Evolutionary conservation across 257 asterid species (phyloP), one percentile per base, ranked within the genome.

Genomic region (Echium plantagineum): DNA sequence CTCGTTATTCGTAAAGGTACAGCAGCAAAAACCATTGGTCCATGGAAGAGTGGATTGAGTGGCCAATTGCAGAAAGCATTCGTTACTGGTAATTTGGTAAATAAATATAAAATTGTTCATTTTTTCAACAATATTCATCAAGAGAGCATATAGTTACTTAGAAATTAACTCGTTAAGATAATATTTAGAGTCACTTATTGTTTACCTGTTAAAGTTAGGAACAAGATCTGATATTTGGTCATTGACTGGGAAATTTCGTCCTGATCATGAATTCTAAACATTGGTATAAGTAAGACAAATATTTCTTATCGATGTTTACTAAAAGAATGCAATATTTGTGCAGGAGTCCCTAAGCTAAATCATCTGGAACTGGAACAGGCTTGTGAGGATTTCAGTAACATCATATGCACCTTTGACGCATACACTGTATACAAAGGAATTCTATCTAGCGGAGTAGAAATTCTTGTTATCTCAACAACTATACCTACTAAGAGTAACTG

Each of bases 31-130:
- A 71, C 77, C 5, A 85, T 93, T 3, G 68, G 83, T 35, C 91
- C 99, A 54, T 93, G 99, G 99, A 93, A 77, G 74, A 83, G 84
- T 52, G 96, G 96, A 62, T 74, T 93, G 76, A 93, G 97, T n/a
- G n/a, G n/a, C n/a, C n/a, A n/a, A n/a, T n/a, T n/a, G n/a, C n/a
- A n/a, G n/a, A n/a, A n/a, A n/a, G n/a, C n/a, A n/a, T n/a, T n/a
- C n/a, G n/a, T n/a, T n/a, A n/a, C n/a, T n/a, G n/a, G n/a, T n/a
- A n/a, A n/a, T n/a, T n/a, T n/a, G n/a, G n/a, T n/a, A n/a, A n/a
- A n/a, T n/a, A n/a, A n/a, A n/a, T n/a, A n/a, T n/a, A n/a, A n/a
- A n/a, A n/a, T n/a, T n/a, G n/a, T n/a, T n/a, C n/a, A n/a, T n/a
- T n/a, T n/a, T n/a, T n/a, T n/a, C n/a, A n/a, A n/a, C n/a, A n/a